Evolutionary conservation across 768 basidiomycete species (phyloP), one percentile per base, ranked within the genome.

Genomic region (Crepidotus variabilis): DNA sequence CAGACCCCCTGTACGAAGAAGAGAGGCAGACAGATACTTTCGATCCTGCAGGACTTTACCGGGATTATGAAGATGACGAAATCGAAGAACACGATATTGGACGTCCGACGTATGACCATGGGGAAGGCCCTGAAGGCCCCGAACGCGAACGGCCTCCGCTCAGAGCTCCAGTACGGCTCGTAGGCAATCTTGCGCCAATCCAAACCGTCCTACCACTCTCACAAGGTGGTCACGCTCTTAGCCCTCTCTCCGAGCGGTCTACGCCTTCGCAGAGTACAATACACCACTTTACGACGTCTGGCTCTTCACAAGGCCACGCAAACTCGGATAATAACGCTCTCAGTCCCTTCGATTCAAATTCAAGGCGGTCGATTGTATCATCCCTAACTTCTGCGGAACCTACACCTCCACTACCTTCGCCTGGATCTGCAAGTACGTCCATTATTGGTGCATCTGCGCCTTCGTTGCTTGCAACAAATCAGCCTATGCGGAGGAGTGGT

Each of bases 401-500:
- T 20, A 28, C 45, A 23, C 45, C 57, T 1, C 48, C 70, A 57
- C 50, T 69, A 24, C 60, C 61, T 50, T 65, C 71, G 18, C 68
- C 66, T 20, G 71, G 66, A 43, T 67, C 74, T 14, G 57, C 58
- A 32, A 54, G 63, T 1, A 75, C 78, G 1, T 78, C 78, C 13
- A 71, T 80, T 59, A 67, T 80, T 48, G 74, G 75, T 63, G 71
- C 77, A 58, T 70, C 60, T 58, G 60, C 75, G 14, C 70, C 74
- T 18, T 56, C 55, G 5, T 24, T 66, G 4, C 48, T 62, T 0
- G 57, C 50, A 2, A 73, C 73, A 33, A 73, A 69, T 21, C 75
- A 75, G 45, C 75, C 81, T 1, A 75, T 91, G 47, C 80, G 81
- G 46, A 78, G 90, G 6, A 86, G 82, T 43, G 83, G 90, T 65